These are phyloP conservation scores for Nannochloris sp. DNA, from an alignment of 139 green algal species.

Conservation along the genomic window DNA sequence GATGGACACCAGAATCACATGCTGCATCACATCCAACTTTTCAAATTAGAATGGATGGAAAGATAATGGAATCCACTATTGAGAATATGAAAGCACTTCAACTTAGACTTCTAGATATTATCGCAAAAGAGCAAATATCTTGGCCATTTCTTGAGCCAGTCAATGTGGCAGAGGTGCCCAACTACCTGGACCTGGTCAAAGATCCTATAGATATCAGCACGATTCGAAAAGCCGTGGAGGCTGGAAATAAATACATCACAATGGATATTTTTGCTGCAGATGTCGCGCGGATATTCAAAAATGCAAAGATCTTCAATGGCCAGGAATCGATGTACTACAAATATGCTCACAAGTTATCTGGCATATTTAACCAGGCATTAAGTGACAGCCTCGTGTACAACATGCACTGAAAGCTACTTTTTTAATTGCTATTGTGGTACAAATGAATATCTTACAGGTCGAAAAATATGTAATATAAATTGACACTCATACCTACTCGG, in stretches of 20 bases:
- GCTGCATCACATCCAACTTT: neutral
- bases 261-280: constrained; percentile 93
- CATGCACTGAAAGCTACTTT: neutral
- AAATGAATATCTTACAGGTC: too few species aligned
- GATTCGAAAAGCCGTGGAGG: constrained; percentile 50
- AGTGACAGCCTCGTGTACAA: neutral
- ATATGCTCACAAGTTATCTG: constrained; percentile 48
- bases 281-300: constrained; percentile 76
- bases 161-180: constrained; percentile 61
- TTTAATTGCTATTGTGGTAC: too few species aligned
- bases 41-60: constrained; percentile 9
- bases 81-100: neutral
- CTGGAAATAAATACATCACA: constrained; percentile 68
- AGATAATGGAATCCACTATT: constrained; percentile 9
- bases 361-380: constrained; percentile 26
- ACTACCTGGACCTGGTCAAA: constrained; percentile 84
- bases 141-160: constrained; percentile 86
- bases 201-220: constrained; percentile 75
- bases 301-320: constrained; percentile 77
- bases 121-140: constrained; percentile 53
- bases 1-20: constrained; percentile 40
- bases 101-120: constrained; percentile 22
- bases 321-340: constrained; percentile 83
- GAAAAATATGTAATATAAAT: too few species aligned
- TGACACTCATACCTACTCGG: too few species aligned